A percentile compares a stretch with the other conserved stretches of the same genome.
Evolutionary conservation across 495 filamentous ascomycete species (phyloP).

Genomic region (Stereocaulon alpinum): DNA sequence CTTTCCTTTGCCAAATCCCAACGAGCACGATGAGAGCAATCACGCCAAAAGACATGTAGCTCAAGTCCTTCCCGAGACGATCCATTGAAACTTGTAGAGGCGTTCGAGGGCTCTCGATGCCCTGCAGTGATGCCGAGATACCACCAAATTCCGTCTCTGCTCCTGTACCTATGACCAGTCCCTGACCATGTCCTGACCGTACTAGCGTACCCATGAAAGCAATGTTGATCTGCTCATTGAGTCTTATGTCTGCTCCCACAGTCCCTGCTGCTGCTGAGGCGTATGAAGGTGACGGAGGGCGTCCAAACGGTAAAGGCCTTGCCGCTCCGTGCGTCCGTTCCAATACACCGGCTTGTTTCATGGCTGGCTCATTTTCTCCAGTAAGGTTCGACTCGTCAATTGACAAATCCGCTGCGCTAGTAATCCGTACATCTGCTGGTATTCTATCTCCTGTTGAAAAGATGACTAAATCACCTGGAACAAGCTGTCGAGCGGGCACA

Average conservation of each 20-base stretch:
- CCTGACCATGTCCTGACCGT: conserved; percentile 89
- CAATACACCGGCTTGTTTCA: conserved; percentile 59
- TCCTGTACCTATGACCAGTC: conserved; percentile 89
- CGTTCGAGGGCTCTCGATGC: conserved; percentile 89
- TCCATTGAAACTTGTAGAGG: conserved; percentile 97
- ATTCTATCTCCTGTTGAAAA: conserved; percentile 95
- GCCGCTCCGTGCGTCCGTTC: conserved; percentile 16
- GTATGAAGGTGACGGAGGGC: conserved; percentile 48
- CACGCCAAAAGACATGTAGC: conserved; percentile 89
- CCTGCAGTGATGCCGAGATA: conserved; percentile 82
- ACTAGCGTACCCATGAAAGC: conserved; percentile 98
- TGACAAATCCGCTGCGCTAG: conserved; percentile 70
- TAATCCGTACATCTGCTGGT: conserved; percentile 92
- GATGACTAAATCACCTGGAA: conserved; percentile 82
- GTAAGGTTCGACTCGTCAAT: conserved; percentile 98
- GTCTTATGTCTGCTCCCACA: conserved; percentile 52
- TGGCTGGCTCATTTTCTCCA: conserved; percentile 88
- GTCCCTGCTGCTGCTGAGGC: conserved; percentile 50
- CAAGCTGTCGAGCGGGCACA: conserved; percentile 74
- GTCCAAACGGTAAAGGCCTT: conserved; percentile 23
- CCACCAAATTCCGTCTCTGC: conserved; percentile 92
- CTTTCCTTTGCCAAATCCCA: conserved; percentile 79
- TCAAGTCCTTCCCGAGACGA: conserved; percentile 82
- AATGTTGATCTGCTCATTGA: conserved; percentile 69
- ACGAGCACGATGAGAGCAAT: conserved; percentile 86